Percentiles rank a stretch among this genome's conserved stretches.
phyloP scores from a whole-genome alignment of 345 rosid genomes.

The Populus euphratica region DNA sequence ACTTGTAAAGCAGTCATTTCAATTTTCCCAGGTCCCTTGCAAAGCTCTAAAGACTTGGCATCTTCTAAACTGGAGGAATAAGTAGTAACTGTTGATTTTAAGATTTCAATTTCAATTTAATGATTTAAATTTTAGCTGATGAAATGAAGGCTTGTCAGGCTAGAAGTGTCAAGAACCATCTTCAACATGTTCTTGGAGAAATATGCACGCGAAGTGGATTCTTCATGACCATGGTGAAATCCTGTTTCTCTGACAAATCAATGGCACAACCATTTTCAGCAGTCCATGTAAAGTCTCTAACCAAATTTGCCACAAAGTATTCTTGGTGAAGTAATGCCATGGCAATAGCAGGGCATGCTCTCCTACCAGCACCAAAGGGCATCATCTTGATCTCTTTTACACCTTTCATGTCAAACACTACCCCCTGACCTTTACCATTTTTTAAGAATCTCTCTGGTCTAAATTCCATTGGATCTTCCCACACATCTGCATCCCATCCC shows the following conservation, averaged over 20 bases:
- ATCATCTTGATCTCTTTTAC: constrained; percentile 21
- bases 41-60: background rate
- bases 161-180: background rate
- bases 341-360: constrained; percentile 15
- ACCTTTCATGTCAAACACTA: constrained; percentile 12
- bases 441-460: constrained; percentile 17
- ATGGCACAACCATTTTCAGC: background rate
- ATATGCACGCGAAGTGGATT: background rate
- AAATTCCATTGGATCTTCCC: constrained; percentile 22
- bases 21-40: background rate
- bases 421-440: background rate
- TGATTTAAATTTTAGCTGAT: no score
- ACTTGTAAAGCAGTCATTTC: background rate
- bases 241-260: constrained; percentile 19
- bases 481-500: constrained; percentile 17
- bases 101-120: no score
- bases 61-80: background rate
- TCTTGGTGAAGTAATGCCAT: constrained; percentile 18
- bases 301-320: constrained; percentile 20
- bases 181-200: background rate
- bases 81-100: no score
- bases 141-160: no score
- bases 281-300: constrained; percentile 12
- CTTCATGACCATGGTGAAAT: constrained; percentile 15
- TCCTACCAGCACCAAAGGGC: constrained; percentile 24